phyloP scores from a whole-genome alignment of 2,329 filamentous ascomycete species.

The Ophiocordyceps australis region DNA sequence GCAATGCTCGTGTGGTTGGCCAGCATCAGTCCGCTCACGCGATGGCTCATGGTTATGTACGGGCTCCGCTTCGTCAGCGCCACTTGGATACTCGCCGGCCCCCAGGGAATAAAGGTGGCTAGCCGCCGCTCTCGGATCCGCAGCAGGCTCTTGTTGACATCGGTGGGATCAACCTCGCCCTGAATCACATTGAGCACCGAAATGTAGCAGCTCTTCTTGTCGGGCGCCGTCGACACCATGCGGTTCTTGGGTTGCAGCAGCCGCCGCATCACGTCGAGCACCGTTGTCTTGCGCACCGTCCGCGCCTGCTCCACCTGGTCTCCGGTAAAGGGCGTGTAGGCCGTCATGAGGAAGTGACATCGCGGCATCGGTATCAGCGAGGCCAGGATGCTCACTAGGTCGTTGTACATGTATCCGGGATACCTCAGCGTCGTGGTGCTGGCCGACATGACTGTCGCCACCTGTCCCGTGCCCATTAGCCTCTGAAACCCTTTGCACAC shows the following conservation, averaged over 20 bases:
- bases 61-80: constrained; percentile 92
- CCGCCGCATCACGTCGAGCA: constrained; percentile 91
- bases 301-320: constrained; percentile 94
- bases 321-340: constrained; percentile 93
- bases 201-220: constrained; percentile 97
- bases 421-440: constrained; percentile 93
- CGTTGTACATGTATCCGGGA: constrained; percentile 99
- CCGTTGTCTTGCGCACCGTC: constrained; percentile 94
- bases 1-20: constrained; percentile 97
- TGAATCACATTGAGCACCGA: constrained; percentile 98
- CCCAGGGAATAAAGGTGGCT: constrained; percentile 96
- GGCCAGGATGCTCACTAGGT: constrained; percentile 90
- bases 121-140: constrained; percentile 87
- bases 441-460: constrained; percentile 96
- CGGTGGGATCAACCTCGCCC: constrained; percentile 92
- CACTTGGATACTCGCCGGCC: constrained; percentile 92
- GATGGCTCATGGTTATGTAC: constrained; percentile 83
- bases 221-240: constrained; percentile 92
- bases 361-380: constrained; percentile 91
- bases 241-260: constrained; percentile 95
- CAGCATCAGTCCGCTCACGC: constrained; percentile 91
- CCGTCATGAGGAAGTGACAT: constrained; percentile 96
- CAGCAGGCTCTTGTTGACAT: constrained; percentile 94
- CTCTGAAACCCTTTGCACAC: too few species aligned
- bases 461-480: constrained; percentile 17